A percentile compares a stretch with the other conserved stretches of the same genome.
These are phyloP conservation scores for Lactarius hatsudake DNA, from an alignment of 768 basidiomycete genomes.

Conservation along the genomic window DNA sequence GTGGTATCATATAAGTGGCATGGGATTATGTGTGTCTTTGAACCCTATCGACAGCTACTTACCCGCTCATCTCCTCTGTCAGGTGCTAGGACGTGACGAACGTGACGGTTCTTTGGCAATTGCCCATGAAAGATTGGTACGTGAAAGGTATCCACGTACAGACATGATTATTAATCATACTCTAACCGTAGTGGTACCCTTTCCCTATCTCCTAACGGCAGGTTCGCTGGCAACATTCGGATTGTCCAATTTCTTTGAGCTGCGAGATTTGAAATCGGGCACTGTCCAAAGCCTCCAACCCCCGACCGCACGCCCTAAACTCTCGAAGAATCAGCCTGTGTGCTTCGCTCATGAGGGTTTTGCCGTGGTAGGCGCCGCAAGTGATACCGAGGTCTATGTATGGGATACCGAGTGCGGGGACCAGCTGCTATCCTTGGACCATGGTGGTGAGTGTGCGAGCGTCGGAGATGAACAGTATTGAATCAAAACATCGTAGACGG, in stretches of 20 bases:
- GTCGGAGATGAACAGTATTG: neutral
- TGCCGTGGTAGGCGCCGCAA: neutral
- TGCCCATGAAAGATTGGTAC: neutral
- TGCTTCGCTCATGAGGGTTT: neutral
- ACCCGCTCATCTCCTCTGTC: neutral
- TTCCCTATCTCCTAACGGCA: neutral
- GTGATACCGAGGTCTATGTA: neutral
- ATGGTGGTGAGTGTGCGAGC: neutral
- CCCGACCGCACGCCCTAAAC: neutral
- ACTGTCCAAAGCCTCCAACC: neutral
- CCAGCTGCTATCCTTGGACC: neutral
- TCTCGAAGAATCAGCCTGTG: neutral
- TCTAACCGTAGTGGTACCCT: neutral
- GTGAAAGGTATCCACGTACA: neutral
- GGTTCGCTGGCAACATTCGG: neutral
- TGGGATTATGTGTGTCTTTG: neutral
- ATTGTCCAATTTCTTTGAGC: neutral
- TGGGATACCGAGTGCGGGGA: neutral
- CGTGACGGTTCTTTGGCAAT: neutral
- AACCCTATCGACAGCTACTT: neutral
- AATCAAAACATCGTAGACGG: neutral
- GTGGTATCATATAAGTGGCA: neutral
- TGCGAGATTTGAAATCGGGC: neutral
- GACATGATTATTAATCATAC: neutral
- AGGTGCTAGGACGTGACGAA: neutral